phyloP scores from a whole-genome alignment of 2,329 filamentous ascomycete species.

The Tolypocladium pustulatum region DNA sequence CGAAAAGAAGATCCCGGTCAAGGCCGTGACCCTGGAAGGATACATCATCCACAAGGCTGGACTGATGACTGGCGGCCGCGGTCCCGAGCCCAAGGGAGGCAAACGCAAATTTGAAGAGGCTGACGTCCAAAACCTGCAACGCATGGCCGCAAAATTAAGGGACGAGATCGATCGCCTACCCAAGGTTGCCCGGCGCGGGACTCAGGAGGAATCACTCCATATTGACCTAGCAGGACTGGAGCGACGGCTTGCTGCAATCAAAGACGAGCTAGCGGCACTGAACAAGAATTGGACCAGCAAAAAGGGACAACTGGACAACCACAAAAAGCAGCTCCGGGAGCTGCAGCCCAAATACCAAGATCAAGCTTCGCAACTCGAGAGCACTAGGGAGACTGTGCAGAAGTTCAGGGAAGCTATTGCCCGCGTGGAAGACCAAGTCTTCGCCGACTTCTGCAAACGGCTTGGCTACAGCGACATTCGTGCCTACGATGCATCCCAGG shows the following conservation, averaged over 20 bases:
- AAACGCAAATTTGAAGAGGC: slow-evolving; percentile 82
- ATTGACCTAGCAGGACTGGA: slow-evolving; percentile 73
- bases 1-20: slow-evolving; percentile 73
- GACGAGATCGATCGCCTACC: slow-evolving; percentile 73
- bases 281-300: slow-evolving; percentile 79
- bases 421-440: slow-evolving; percentile 80
- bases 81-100: slow-evolving; percentile 61
- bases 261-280: slow-evolving; percentile 67
- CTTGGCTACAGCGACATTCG: slow-evolving; percentile 84
- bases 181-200: slow-evolving; percentile 62
- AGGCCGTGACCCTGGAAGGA: slow-evolving; percentile 91
- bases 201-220: slow-evolving; percentile 71
- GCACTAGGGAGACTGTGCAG: slow-evolving; percentile 36
- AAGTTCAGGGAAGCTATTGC: slow-evolving; percentile 55
- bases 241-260: slow-evolving; percentile 59
- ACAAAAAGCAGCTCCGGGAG: slow-evolving; percentile 62
- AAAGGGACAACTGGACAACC: slow-evolving; percentile 66
- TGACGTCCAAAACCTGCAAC: slow-evolving; percentile 76
- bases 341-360: slow-evolving; percentile 69
- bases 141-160: slow-evolving; percentile 62
- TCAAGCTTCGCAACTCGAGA: slow-evolving; percentile 58
- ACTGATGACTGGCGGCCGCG: slow-evolving; percentile 89
- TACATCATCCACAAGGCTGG: slow-evolving; percentile 94
- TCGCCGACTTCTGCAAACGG: slow-evolving; percentile 72
- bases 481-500: slow-evolving; percentile 88